phyloP scores from a whole-genome alignment of 108 stramenopile species.

The Skeletonema marinoi region DNA sequence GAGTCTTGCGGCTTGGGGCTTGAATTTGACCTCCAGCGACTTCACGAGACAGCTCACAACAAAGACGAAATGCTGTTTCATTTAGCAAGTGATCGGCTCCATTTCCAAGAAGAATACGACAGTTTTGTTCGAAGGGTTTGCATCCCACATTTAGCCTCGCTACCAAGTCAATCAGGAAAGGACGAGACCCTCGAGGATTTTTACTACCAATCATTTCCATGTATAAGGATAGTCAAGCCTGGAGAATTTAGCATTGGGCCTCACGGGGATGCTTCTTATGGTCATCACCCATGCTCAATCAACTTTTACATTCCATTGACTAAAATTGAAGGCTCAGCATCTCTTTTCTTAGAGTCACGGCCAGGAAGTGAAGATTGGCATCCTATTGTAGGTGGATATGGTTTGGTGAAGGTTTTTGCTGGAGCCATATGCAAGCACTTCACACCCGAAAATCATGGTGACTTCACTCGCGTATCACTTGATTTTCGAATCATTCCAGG shows the following conservation, averaged over 20 bases:
- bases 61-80: conserved; percentile 48
- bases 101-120: conserved; percentile 57
- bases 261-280: conserved; percentile 69
- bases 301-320: conserved; percentile 70
- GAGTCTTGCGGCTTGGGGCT: conserved; percentile 12
- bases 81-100: conserved; percentile 18
- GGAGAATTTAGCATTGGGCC: conserved; percentile 77
- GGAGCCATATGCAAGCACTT: conserved; percentile 66
- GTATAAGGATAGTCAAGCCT: conserved; percentile 63
- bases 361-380: conserved; percentile 67
- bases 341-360: conserved; percentile 62
- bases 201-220: conserved; percentile 79
- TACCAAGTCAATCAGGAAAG: background rate
- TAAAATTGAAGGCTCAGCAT: conserved; percentile 40
- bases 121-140: conserved; percentile 57
- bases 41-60: conserved; percentile 24
- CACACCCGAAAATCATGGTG: conserved; percentile 63
- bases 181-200: conserved; percentile 23
- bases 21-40: conserved; percentile 43
- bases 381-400: conserved; percentile 53
- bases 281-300: conserved; percentile 68
- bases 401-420: conserved; percentile 57
- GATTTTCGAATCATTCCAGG: conserved; percentile 69
- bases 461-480: conserved; percentile 58
- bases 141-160: conserved; percentile 37